Evolutionary conservation across 208 protist genomes (phyloP).

Genomic region (Crithidia mellificae): DNA sequence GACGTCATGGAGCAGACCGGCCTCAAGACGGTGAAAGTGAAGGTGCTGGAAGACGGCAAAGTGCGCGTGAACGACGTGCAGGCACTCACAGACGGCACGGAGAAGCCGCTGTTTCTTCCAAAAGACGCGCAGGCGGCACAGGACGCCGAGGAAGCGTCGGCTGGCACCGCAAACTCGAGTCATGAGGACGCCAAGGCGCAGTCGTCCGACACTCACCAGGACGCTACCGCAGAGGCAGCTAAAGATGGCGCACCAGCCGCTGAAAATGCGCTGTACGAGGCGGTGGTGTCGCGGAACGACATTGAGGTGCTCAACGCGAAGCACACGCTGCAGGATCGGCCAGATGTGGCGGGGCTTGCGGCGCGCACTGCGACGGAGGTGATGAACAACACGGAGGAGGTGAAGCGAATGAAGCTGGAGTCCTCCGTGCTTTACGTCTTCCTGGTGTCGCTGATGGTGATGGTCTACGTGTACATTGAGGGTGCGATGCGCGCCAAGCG

Average conservation of each 20-base stretch:
- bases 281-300: constrained; percentile 56
- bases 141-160: not conserved
- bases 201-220: not conserved
- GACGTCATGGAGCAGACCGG: constrained; percentile 79
- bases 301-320: constrained; percentile 83
- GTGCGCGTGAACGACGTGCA: constrained; percentile 47
- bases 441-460: constrained; percentile 45
- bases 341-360: constrained; percentile 75
- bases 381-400: constrained; percentile 85
- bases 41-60: constrained; percentile 68
- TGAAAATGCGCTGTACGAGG: constrained; percentile 35
- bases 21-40: constrained; percentile 74
- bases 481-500: constrained; percentile 51
- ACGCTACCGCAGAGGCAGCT: not conserved
- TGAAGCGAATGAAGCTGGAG: constrained; percentile 63
- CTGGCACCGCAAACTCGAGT: not conserved
- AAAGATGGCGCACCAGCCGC: not conserved
- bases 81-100: constrained; percentile 73
- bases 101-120: constrained; percentile 64
- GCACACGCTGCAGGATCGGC: constrained; percentile 67
- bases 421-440: constrained; percentile 62
- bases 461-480: constrained; percentile 70
- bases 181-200: not conserved
- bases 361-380: constrained; percentile 78
- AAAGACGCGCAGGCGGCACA: constrained; percentile 9